phyloP scores from a whole-genome alignment of 2,329 filamentous ascomycete species.

The Cladosporium sp. region DNA sequence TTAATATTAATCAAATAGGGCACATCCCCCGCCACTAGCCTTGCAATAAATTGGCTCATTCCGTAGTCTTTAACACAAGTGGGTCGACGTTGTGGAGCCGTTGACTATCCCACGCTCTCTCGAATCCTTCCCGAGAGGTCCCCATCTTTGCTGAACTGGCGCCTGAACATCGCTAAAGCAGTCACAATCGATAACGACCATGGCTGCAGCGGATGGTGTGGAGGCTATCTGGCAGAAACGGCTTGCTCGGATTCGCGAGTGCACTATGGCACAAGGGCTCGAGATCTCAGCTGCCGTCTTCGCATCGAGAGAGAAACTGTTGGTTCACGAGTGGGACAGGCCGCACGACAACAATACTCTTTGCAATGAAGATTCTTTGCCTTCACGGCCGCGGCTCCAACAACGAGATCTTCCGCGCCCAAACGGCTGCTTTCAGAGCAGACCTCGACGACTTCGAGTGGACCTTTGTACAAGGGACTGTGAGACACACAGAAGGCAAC shows the following conservation, averaged over 20 bases:
- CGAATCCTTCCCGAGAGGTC: neutral
- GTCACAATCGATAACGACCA: neutral
- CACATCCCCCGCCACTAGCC: too few relatives aligned
- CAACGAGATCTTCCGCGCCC: slow-evolving; percentile 14
- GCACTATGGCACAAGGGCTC: neutral
- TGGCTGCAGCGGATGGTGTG: neutral
- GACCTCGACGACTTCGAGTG: slow-evolving; percentile 18
- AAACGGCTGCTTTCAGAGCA: slow-evolving; percentile 12
- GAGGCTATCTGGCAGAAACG: neutral
- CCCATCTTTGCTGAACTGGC: neutral
- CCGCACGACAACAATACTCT: neutral
- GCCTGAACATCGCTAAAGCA: neutral
- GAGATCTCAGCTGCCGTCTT: neutral
- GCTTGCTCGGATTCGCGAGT: neutral
- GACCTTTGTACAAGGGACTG: slow-evolving; percentile 14
- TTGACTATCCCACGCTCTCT: neutral
- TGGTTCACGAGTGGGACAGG: neutral
- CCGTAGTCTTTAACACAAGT: too few relatives aligned
- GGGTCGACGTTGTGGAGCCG: neutral
- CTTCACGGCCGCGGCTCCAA: slow-evolving; percentile 16
- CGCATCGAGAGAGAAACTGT: neutral
- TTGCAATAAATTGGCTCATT: too few relatives aligned
- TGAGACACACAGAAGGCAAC: slow-evolving; percentile 15
- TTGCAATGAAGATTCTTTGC: slow-evolving; percentile 14
- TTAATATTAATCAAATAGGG: too few relatives aligned